A percentile compares a stretch with the other conserved stretches of the same genome.
These are phyloP conservation scores for Ophiostoma quercus DNA, from an alignment of 2,329 filamentous ascomycete species.

Conservation along the genomic window DNA sequence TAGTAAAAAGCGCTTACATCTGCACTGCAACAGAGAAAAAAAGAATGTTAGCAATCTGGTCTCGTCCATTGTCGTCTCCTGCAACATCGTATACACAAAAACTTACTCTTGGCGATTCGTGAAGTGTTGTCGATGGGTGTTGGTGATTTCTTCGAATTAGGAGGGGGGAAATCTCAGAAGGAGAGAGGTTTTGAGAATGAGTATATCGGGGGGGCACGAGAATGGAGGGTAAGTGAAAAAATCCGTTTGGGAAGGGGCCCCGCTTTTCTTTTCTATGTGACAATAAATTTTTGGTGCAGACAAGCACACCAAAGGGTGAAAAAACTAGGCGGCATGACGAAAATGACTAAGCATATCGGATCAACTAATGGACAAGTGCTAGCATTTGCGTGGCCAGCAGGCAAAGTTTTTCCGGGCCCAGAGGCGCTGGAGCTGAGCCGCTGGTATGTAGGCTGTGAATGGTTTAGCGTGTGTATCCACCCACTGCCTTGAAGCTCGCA, in stretches of 20 bases:
- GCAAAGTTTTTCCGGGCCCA: not conserved
- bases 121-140: conserved; percentile 23
- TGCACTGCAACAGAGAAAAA: conserved; percentile 58
- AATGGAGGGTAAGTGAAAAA: conserved; percentile 23
- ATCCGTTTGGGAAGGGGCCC: not conserved
- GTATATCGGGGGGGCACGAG: conserved; percentile 17
- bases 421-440: not conserved
- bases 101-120: conserved; percentile 31
- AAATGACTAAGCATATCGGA: conserved; percentile 15
- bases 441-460: not conserved
- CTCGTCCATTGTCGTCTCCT: not conserved
- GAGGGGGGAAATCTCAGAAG: conserved; percentile 19
- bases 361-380: not conserved
- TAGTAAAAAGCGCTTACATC: conserved; percentile 61
- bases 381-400: conserved; percentile 1
- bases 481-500: not conserved
- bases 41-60: conserved; percentile 9
- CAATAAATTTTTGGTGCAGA: conserved; percentile 28
- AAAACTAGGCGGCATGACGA: conserved; percentile 20
- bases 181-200: conserved; percentile 16
- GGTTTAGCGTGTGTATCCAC: not conserved
- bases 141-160: conserved; percentile 19
- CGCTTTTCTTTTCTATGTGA: conserved; percentile 2
- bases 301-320: conserved; percentile 27
- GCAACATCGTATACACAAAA: not conserved